These are phyloP conservation scores for Leptodontidium sp. DNA, from an alignment of 2,329 filamentous ascomycete genomes.

Conservation along the genomic window DNA sequence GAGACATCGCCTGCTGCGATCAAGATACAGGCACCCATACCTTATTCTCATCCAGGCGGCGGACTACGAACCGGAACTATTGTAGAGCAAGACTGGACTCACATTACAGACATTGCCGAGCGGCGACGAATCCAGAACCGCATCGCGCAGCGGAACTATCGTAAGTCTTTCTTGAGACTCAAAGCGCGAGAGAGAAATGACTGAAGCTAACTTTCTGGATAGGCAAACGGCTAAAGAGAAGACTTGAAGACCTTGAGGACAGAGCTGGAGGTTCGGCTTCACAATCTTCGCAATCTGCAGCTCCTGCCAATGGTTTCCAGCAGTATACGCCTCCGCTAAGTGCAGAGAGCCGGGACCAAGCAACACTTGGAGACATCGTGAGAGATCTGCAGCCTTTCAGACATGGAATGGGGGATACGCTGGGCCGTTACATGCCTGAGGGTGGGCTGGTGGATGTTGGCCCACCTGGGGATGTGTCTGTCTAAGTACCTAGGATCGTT, in stretches of 20 bases:
- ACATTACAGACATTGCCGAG: constrained; percentile 19
- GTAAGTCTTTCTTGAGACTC: neutral
- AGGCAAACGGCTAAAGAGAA: constrained; percentile 18
- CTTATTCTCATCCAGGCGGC: neutral
- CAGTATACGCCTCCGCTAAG: neutral
- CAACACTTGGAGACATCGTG: neutral
- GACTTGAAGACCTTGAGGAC: constrained; percentile 19
- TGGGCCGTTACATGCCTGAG: constrained; percentile 7
- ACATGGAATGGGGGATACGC: neutral
- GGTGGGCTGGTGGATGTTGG: neutral
- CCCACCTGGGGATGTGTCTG: neutral
- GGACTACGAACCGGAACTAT: neutral
- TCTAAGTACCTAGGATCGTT: neutral
- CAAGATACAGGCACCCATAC: neutral
- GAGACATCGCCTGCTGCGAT: neutral
- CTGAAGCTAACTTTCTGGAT: neutral
- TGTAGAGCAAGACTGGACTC: constrained; percentile 17
- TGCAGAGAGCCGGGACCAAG: neutral
- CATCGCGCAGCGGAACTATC: constrained; percentile 19
- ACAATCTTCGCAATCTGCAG: neutral
- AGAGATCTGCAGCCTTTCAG: neutral
- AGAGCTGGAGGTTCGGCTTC: constrained; percentile 11
- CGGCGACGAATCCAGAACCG: constrained; percentile 50
- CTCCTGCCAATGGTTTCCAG: neutral
- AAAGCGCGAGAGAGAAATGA: neutral